phyloP scores from a whole-genome alignment of 2,329 filamentous ascomycete genomes.

The Colletotrichum tropicicola region DNA sequence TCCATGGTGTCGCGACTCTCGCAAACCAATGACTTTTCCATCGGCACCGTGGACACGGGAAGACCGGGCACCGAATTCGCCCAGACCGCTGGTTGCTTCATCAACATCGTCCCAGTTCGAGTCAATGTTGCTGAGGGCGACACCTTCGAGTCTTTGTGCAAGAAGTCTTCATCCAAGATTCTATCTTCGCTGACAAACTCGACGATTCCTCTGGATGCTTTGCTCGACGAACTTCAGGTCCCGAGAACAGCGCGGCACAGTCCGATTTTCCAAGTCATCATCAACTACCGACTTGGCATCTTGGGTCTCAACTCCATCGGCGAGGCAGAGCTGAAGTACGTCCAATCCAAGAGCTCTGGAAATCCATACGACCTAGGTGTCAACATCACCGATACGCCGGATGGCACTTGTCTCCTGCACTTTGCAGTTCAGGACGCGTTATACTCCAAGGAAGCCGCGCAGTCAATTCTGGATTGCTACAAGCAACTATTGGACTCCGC shows the following conservation, averaged over 20 bases:
- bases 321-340: neutral
- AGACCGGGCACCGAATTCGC: conserved; percentile 39
- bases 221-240: conserved; percentile 54
- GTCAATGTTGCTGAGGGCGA: conserved; percentile 37
- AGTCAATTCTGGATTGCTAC: neutral
- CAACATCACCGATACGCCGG: neutral
- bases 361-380: conserved; percentile 8
- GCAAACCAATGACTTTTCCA: conserved; percentile 46
- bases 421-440: neutral
- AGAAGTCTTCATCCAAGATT: neutral
- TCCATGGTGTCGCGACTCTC: neutral
- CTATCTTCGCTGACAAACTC: conserved; percentile 52
- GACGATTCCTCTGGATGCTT: conserved; percentile 55
- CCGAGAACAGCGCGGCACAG: conserved; percentile 45
- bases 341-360: neutral
- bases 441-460: neutral
- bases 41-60: conserved; percentile 59
- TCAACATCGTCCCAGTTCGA: conserved; percentile 58
- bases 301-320: conserved; percentile 1
- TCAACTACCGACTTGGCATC: conserved; percentile 42
- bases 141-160: neutral
- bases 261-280: conserved; percentile 58
- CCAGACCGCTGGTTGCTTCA: conserved; percentile 52
- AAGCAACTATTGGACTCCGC: neutral
- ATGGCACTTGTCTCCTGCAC: neutral